Percentiles rank a stretch among this genome's conserved stretches.
Evolutionary conservation across 495 filamentous ascomycete species (phyloP).

Genomic region (Aspergillus nanangensis): DNA sequence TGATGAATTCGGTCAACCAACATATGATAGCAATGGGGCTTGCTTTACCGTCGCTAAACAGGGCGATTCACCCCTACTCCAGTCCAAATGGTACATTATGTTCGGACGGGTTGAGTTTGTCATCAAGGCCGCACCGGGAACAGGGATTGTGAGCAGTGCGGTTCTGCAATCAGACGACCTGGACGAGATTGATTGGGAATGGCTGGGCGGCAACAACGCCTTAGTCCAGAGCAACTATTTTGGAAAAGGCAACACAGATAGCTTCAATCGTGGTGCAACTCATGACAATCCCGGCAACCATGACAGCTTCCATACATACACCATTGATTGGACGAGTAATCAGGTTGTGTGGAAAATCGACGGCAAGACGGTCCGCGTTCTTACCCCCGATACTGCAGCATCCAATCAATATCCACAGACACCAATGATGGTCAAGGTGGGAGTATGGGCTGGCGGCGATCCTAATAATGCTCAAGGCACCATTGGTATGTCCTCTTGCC

Average conservation of each 20-base stretch:
- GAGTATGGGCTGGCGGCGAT: slow-evolving; percentile 86
- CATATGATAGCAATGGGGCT: slow-evolving; percentile 73
- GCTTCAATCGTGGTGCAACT: slow-evolving; percentile 59
- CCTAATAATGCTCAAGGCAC: slow-evolving; percentile 58
- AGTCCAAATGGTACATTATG: slow-evolving; percentile 72
- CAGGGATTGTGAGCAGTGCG: slow-evolving; percentile 67
- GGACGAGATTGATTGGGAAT: slow-evolving; percentile 92
- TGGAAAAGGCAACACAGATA: slow-evolving; percentile 70
- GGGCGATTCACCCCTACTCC: slow-evolving; percentile 80
- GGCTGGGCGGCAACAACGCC: slow-evolving; percentile 61
- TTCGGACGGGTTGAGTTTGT: slow-evolving; percentile 58
- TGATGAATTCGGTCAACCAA: slow-evolving; percentile 56
- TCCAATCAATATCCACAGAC: slow-evolving; percentile 75
- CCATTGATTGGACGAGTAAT: slow-evolving; percentile 74
- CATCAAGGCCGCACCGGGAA: slow-evolving; percentile 57
- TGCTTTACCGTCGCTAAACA: slow-evolving; percentile 77
- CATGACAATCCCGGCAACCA: slow-evolving; percentile 48
- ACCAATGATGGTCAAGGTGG: slow-evolving; percentile 77
- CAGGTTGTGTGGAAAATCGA: slow-evolving; percentile 73
- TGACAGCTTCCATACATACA: slow-evolving; percentile 71
- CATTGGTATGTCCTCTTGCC: slow-evolving; percentile 47
- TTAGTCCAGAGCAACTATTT: slow-evolving; percentile 79
- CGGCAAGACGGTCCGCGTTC: slow-evolving; percentile 58
- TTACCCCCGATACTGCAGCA: slow-evolving; percentile 60
- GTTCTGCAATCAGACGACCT: slow-evolving; percentile 80